A percentile compares a stretch with the other conserved stretches of the same genome.
These are phyloP conservation scores for Ilyonectria destructans DNA, from an alignment of 2,329 filamentous ascomycete species.

Conservation along the genomic window DNA sequence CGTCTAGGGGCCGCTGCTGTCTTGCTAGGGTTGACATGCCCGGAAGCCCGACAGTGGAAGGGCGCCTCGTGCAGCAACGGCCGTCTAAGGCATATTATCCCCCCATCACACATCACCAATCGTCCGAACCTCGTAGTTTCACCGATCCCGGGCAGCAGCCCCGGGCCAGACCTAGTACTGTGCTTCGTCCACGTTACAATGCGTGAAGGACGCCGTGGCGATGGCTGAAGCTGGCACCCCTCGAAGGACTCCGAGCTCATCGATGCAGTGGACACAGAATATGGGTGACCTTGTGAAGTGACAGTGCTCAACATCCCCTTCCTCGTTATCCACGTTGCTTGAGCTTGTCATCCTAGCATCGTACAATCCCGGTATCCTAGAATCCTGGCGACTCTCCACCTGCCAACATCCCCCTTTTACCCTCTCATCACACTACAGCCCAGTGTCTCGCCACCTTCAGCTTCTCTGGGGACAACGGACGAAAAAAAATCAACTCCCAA, in stretches of 20 bases:
- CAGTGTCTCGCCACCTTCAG: constrained; percentile 28
- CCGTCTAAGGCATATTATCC: constrained; percentile 24
- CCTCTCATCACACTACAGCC: constrained; percentile 30
- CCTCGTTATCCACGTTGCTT: neutral
- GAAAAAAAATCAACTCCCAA: constrained; percentile 9
- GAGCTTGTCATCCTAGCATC: constrained; percentile 10
- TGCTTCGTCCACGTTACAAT: constrained; percentile 20
- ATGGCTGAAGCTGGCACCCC: neutral
- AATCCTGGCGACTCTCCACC: constrained; percentile 22
- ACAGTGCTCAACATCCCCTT: constrained; percentile 12
- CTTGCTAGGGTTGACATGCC: constrained; percentile 7
- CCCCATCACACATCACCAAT: constrained; percentile 16
- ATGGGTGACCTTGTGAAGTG: constrained; percentile 13
- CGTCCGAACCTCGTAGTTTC: constrained; percentile 29
- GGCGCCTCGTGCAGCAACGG: constrained; percentile 19
- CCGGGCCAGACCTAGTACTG: neutral
- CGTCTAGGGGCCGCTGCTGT: neutral
- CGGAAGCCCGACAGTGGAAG: constrained; percentile 4
- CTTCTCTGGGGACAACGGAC: constrained; percentile 3
- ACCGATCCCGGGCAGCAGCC: constrained; percentile 5
- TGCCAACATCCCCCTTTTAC: constrained; percentile 37
- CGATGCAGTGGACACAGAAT: neutral
- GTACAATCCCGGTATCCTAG: constrained; percentile 17
- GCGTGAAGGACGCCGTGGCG: constrained; percentile 18
- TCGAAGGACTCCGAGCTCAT: neutral